phyloP scores from a whole-genome alignment of 768 basidiomycete species.

The Panellus pusillus region DNA sequence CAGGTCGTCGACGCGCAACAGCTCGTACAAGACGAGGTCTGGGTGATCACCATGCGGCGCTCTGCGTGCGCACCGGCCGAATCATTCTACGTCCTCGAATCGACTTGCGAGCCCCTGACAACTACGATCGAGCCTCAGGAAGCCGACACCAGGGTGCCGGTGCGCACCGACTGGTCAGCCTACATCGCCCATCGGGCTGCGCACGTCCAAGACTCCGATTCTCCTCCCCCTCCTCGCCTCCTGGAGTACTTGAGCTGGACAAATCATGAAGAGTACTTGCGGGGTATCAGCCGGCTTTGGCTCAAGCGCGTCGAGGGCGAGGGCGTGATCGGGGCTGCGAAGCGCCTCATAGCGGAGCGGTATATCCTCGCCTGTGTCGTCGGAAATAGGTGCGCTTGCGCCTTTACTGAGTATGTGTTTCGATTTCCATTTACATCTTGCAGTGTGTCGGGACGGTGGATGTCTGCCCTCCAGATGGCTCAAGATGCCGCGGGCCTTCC shows the following conservation, averaged over 20 bases:
- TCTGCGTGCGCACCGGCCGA: conserved; percentile 22
- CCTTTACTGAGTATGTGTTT: too few relatives aligned
- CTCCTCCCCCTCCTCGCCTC: conserved; percentile 26
- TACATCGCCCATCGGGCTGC: conserved; percentile 43
- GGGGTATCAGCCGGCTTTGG: conserved; percentile 72
- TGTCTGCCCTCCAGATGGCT: conserved; percentile 68
- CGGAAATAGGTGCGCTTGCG: conserved; percentile 57
- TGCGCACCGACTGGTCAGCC: conserved; percentile 66
- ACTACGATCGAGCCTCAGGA: background rate
- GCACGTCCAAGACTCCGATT: background rate
- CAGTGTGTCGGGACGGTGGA: conserved; percentile 71
- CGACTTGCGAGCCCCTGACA: conserved; percentile 59
- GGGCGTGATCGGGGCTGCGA: conserved; percentile 40
- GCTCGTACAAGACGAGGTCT: conserved; percentile 57
- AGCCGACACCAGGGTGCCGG: conserved; percentile 8
- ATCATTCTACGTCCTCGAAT: conserved; percentile 59
- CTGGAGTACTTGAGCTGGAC: conserved; percentile 57
- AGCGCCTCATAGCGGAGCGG: conserved; percentile 53
- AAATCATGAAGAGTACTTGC: conserved; percentile 68
- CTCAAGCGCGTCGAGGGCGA: conserved; percentile 43
- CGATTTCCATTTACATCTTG: background rate
- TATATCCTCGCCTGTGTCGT: conserved; percentile 73
- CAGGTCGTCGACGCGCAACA: conserved; percentile 50
- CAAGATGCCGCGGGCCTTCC: conserved; percentile 64
- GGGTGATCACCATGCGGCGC: conserved; percentile 46